Evolutionary conservation across 164 flowering plant genomes (phyloP).

Genomic region (Magnolia sinica): DNA sequence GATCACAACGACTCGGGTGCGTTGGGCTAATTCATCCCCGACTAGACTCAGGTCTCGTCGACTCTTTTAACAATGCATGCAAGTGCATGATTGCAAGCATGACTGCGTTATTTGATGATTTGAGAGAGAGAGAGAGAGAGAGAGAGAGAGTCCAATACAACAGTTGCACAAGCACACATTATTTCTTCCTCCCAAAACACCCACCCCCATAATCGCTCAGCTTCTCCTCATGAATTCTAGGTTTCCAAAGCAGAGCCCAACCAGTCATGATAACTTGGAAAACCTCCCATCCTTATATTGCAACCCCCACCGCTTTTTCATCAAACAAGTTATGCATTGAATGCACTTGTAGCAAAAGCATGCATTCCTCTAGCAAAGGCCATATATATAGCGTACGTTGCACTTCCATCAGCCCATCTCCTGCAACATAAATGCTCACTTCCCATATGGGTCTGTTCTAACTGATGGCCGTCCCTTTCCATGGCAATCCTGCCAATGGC

Average conservation of each 20-base stretch:
- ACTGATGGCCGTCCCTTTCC: constrained; percentile 7
- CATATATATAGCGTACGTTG: constrained; percentile 3
- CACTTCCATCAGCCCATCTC: constrained; percentile 12
- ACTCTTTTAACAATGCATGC: not conserved
- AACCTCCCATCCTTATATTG: not conserved
- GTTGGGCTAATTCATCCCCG: too few species aligned
- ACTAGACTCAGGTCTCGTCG: too few species aligned
- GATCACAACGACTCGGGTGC: too few species aligned
- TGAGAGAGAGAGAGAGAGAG: too few species aligned
- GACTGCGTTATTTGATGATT: too few species aligned
- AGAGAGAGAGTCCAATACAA: too few species aligned
- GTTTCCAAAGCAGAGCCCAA: not conserved
- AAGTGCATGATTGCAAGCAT: not conserved
- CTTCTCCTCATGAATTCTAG: not conserved
- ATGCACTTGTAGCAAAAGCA: constrained; percentile 11
- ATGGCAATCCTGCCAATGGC: constrained; percentile 2
- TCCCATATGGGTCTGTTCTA: constrained; percentile 3
- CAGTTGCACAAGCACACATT: too few species aligned
- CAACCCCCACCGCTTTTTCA: constrained; percentile 4
- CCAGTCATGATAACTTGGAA: not conserved
- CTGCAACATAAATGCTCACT: constrained; percentile 16
- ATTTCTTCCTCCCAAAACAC: not conserved
- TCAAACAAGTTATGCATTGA: constrained; percentile 8
- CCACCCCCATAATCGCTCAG: not conserved
- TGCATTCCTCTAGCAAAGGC: not conserved